phyloP scores from a whole-genome alignment of 2,329 filamentous ascomycete genomes.

The Penicillium brasilianum region DNA sequence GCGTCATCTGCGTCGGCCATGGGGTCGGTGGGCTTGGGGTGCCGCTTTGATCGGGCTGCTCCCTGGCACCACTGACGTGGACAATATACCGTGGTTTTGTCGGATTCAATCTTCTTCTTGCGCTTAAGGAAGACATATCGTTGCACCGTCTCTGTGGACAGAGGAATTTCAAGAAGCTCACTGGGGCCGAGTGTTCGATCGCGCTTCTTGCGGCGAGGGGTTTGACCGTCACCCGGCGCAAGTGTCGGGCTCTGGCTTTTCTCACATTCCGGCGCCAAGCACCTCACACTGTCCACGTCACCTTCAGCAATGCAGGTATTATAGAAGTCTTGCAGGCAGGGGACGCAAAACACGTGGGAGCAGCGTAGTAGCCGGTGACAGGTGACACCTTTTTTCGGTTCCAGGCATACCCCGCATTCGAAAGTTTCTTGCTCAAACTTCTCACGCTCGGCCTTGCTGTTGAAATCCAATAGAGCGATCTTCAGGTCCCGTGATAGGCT shows the following conservation, averaged over 20 bases:
- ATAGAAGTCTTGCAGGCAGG: constrained; percentile 91
- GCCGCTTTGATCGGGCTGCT: constrained; percentile 75
- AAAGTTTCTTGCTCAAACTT: constrained; percentile 85
- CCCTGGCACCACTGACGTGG: constrained; percentile 92
- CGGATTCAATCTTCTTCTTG: constrained; percentile 88
- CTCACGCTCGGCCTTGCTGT: constrained; percentile 72
- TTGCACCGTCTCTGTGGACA: constrained; percentile 73
- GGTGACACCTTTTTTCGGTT: constrained; percentile 83
- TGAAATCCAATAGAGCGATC: constrained; percentile 76
- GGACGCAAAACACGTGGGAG: constrained; percentile 85
- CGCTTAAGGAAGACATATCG: constrained; percentile 90
- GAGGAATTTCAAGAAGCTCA: constrained; percentile 78
- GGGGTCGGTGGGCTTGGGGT: constrained; percentile 71
- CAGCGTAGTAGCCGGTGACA: constrained; percentile 86
- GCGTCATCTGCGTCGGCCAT: constrained; percentile 61
- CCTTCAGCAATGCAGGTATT: constrained; percentile 85
- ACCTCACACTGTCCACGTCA: constrained; percentile 77
- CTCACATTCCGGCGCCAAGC: constrained; percentile 78
- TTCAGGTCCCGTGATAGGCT: constrained; percentile 59
- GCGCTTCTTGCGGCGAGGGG: constrained; percentile 57
- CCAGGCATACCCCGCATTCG: constrained; percentile 84
- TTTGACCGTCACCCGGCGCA: constrained; percentile 40
- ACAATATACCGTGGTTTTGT: constrained; percentile 91
- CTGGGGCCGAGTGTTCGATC: constrained; percentile 77
- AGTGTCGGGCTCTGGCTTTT: constrained; percentile 57